A percentile compares a stretch with the other conserved stretches of the same genome.
These are phyloP conservation scores for Physocladia obscura DNA, from an alignment of 192 early-diverging fungal species.

Conservation along the genomic window DNA sequence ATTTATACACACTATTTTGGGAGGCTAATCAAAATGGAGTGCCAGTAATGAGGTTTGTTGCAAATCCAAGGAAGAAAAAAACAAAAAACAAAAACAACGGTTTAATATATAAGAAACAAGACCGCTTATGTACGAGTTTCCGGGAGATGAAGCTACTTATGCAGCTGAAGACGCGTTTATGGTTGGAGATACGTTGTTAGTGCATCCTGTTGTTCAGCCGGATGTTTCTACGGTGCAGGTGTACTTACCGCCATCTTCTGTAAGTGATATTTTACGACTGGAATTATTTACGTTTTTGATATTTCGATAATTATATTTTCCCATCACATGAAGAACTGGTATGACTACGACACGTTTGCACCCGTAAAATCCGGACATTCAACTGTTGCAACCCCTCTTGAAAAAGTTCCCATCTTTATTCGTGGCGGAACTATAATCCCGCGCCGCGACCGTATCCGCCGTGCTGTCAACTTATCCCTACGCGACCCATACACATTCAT, in stretches of 20 bases:
- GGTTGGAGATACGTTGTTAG: conserved; percentile 80
- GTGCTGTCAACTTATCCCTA: conserved; percentile 75
- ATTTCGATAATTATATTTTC: conserved; percentile 5
- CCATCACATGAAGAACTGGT: conserved; percentile 49
- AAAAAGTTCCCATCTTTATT: conserved; percentile 81
- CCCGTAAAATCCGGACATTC: conserved; percentile 24
- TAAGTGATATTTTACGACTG: conserved; percentile 38
- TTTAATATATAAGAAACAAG: conserved; percentile 45
- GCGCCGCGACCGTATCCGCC: conserved; percentile 78
- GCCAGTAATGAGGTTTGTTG: conserved; percentile 67
- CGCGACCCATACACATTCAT: conserved; percentile 90
- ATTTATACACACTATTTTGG: conserved; percentile 88
- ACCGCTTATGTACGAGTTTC: conserved; percentile 88
- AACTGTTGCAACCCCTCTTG: conserved; percentile 55
- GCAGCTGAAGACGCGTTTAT: conserved; percentile 85
- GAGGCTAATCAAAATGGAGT: conserved; percentile 71
- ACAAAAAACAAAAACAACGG: too few species aligned
- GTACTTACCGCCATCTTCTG: conserved; percentile 69
- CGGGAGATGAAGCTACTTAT: conserved; percentile 73
- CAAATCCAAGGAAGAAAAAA: background rate
- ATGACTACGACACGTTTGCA: conserved; percentile 64
- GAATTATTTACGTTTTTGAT: background rate
- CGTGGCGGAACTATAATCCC: conserved; percentile 91
- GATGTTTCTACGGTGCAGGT: conserved; percentile 64
- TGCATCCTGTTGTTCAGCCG: conserved; percentile 63